phyloP scores from a whole-genome alignment of 495 filamentous ascomycete species.

The Daldinia childiae region DNA sequence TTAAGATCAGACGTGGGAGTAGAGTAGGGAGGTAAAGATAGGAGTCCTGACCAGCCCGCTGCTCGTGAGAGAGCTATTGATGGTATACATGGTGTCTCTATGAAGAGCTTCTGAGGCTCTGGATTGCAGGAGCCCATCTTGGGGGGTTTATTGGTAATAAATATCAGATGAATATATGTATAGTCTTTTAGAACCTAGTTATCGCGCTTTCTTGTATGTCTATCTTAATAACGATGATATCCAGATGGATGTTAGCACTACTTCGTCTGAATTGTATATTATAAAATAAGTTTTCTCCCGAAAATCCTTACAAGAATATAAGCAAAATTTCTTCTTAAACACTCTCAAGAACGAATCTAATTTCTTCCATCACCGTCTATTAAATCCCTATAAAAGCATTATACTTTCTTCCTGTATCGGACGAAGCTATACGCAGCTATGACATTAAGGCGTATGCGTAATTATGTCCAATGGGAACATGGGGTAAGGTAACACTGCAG shows the following conservation, averaged over 20 bases:
- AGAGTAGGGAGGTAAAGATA: not conserved
- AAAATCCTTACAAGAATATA: not conserved
- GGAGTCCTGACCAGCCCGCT: slow-evolving; percentile 71
- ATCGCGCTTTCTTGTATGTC: not conserved
- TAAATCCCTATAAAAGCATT: not conserved
- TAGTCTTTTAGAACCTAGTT: not conserved
- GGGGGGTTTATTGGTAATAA: not conserved
- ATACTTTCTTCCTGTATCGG: slow-evolving; percentile 23
- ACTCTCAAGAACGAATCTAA: not conserved
- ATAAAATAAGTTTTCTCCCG: not conserved
- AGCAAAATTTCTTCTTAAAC: not conserved
- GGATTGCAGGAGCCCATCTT: slow-evolving; percentile 53
- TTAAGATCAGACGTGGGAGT: not conserved
- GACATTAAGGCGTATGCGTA: slow-evolving; percentile 35
- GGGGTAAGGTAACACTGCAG: slow-evolving; percentile 24
- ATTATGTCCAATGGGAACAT: not conserved
- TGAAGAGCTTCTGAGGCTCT: slow-evolving; percentile 66
- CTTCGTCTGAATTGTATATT: not conserved
- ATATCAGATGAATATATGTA: no score
- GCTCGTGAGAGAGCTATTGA: slow-evolving; percentile 71
- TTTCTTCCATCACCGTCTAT: not conserved
- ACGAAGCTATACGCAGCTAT: slow-evolving; percentile 3
- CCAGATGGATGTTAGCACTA: slow-evolving; percentile 9
- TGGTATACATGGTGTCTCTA: slow-evolving; percentile 76
- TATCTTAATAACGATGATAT: not conserved